Evolutionary conservation across 306 rosid species (phyloP).

Genomic region (Elaeagnus macrophylla): DNA sequence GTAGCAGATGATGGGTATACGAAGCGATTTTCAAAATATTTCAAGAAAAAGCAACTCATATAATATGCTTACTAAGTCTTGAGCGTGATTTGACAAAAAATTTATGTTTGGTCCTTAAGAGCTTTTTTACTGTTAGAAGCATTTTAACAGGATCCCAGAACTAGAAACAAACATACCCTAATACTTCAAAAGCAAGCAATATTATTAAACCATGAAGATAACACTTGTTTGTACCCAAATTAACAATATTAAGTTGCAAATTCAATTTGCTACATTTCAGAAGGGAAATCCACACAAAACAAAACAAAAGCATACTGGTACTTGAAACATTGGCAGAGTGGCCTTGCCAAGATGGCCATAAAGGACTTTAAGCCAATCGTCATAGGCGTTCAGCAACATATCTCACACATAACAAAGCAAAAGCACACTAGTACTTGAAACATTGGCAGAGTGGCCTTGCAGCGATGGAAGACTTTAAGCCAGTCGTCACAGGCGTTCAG

Average conservation of each 20-base stretch:
- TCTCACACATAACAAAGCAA: conserved; percentile 14
- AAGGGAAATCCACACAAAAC: background rate
- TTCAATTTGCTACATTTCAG: background rate
- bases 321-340: conserved; percentile 17
- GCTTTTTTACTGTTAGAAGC: too few species aligned
- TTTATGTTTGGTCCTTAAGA: too few species aligned
- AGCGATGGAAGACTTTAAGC: conserved; percentile 5
- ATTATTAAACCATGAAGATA: too few species aligned
- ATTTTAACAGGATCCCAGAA: too few species aligned
- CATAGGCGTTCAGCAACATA: conserved; percentile 57
- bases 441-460: conserved; percentile 24
- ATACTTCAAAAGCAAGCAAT: too few species aligned
- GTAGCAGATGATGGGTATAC: too few species aligned
- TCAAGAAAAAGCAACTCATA: too few species aligned
- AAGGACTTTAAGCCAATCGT: conserved; percentile 5
- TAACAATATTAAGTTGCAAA: background rate
- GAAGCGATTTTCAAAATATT: too few species aligned
- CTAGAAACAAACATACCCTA: too few species aligned
- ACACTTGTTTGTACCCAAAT: too few species aligned
- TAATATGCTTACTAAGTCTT: too few species aligned
- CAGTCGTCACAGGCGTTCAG: conserved; percentile 42
- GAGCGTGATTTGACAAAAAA: too few species aligned
- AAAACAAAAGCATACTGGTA: background rate
- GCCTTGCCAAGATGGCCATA: conserved; percentile 14
- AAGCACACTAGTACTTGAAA: background rate